Evolutionary conservation across 495 filamentous ascomycete genomes (phyloP), one percentile per base, ranked within the genome.

Genomic region (Penicillium egyptiacum): DNA sequence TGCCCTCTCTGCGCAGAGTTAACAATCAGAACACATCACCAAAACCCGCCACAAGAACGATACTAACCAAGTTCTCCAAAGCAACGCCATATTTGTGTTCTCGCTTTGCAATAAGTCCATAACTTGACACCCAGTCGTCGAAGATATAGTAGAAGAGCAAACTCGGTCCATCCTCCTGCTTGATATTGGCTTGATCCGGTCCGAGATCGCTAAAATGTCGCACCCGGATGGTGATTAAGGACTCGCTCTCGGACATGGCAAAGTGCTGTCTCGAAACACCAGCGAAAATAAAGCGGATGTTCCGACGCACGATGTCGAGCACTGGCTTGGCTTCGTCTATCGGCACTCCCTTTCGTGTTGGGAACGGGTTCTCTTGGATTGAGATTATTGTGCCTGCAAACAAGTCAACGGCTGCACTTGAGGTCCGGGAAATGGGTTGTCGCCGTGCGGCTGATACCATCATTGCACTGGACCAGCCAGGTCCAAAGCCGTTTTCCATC

Each of bases 61-160:
- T 22, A 68, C 75, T 55, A 71, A 88, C 86, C 65, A 92, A 60
- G 50, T 71, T 46, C 39, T 83, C 77, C 25, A 91, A 74, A 43
- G 79, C 67, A 7, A 74, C 71, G 8, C 80, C 81, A 58, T 88
- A 90, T 53, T 79, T 81, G 54, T 85, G 80, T 54, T 87, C 81
- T 33, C 80, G 73, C 39, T 80, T 77, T 14, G 83, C 76, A 39
- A 91, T 81, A 19, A 90, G 75, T 22, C 76, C 74, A 63, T 87
- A 89, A 56, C 80, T 86, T 7, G 85, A 85, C 42, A 84, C 78
- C 88, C 88, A 95, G 68, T 94, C 90, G 61, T 96, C 91, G 61
- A 94, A 95, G 6, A 96, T 78, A 65, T 92, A 94, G 67, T 90
- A 93, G 63, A 93, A 90, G 12, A 96, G 76, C 28, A 92, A 71